Conservation (phyloP, 768 basidiomycete genomes). For the Lactarius akahatsu region DNA sequence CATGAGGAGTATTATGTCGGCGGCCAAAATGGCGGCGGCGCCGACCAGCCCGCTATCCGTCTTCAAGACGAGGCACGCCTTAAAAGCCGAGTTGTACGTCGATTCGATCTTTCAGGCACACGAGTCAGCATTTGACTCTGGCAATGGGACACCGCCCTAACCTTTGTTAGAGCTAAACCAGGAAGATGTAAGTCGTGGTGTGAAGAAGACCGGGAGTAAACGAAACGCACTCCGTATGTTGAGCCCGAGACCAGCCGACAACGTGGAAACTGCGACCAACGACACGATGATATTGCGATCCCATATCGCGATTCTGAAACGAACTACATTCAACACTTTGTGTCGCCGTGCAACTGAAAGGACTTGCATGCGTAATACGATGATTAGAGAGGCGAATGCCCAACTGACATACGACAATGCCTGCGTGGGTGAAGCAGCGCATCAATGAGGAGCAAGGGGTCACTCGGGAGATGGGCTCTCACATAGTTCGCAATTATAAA, state of each 20-base stretch:
- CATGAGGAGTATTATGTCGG: not conserved
- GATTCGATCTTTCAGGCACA: not conserved
- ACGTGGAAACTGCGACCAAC: not conserved
- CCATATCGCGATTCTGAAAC: slow-evolving; percentile 14
- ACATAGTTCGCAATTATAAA: not conserved
- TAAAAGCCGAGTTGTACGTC: not conserved
- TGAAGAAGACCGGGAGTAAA: not conserved
- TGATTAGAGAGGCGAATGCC: slow-evolving; percentile 9
- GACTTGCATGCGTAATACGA: slow-evolving; percentile 8
- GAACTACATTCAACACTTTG: not conserved
- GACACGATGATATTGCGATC: not conserved
- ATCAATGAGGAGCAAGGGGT: not conserved
- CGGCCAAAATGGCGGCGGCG: not conserved
- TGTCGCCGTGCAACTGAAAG: too few species aligned
- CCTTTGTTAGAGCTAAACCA: not conserved
- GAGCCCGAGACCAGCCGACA: not conserved
- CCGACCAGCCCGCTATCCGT: not conserved
- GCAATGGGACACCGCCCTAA: not conserved
- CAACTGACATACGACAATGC: not conserved
- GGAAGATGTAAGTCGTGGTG: not conserved
- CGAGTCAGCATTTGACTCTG: not conserved
- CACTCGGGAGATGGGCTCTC: not conserved
- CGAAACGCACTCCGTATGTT: slow-evolving; percentile 4
- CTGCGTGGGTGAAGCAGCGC: not conserved
- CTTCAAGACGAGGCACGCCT: not conserved